phyloP scores from a whole-genome alignment of 2,329 filamentous ascomycete species.

The Fusarium nurragi region DNA sequence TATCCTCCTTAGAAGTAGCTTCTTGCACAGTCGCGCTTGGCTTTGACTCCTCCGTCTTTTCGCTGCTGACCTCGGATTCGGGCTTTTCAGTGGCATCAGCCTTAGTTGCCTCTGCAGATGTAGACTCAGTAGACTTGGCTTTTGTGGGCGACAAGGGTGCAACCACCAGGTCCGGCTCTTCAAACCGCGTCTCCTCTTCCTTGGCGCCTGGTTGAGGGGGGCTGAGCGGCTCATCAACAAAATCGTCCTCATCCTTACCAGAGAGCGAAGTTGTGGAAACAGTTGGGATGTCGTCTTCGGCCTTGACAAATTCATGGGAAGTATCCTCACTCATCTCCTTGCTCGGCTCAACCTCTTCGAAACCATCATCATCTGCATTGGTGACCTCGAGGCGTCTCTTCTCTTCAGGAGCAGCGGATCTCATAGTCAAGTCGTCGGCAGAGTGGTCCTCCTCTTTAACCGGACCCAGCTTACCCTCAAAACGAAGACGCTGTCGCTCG shows the following conservation, averaged over 20 bases:
- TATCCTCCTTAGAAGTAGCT: constrained; percentile 19
- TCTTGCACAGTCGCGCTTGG: neutral
- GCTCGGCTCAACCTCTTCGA: constrained; percentile 82
- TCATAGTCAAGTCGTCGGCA: constrained; percentile 70
- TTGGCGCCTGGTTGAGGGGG: constrained; percentile 72
- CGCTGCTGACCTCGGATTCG: constrained; percentile 17
- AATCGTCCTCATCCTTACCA: constrained; percentile 73
- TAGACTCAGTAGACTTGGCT: constrained; percentile 43
- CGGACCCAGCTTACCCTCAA: constrained; percentile 74
- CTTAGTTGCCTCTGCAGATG: constrained; percentile 29
- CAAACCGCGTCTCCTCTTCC: constrained; percentile 60
- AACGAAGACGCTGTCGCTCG: constrained; percentile 81
- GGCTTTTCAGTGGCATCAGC: constrained; percentile 13
- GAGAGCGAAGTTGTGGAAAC: constrained; percentile 46
- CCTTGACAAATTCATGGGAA: constrained; percentile 74
- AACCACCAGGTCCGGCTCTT: constrained; percentile 66
- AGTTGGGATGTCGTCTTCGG: constrained; percentile 60
- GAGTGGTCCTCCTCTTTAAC: constrained; percentile 52
- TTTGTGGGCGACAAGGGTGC: constrained; percentile 66
- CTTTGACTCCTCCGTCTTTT: constrained; percentile 9
- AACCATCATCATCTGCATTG: constrained; percentile 87
- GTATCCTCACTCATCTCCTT: constrained; percentile 78
- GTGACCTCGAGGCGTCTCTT: constrained; percentile 79
- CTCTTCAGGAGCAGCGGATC: constrained; percentile 64
- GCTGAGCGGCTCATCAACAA: constrained; percentile 80